Evolutionary conservation across 768 basidiomycete species (phyloP).

Genomic region (Tylopilus rubrobrunneus): DNA sequence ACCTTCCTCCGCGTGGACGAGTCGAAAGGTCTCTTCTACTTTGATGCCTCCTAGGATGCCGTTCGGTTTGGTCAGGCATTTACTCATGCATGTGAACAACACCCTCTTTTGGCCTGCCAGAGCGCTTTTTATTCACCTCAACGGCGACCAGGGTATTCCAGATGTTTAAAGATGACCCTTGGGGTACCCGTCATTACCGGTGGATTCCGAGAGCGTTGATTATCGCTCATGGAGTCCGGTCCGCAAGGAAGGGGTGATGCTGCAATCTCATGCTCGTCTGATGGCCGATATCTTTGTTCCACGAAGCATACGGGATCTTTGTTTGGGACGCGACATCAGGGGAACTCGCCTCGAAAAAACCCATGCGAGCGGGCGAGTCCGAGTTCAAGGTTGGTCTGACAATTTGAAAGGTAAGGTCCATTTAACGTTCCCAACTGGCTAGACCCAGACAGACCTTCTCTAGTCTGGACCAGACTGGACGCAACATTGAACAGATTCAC

Average conservation of each 20-base stretch:
- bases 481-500: too few species aligned
- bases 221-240: slow-evolving; percentile 29
- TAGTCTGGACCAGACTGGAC: not conserved
- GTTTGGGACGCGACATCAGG: slow-evolving; percentile 29
- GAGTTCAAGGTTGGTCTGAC: slow-evolving; percentile 14
- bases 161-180: slow-evolving; percentile 25
- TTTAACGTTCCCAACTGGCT: not conserved
- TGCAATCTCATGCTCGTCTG: slow-evolving; percentile 24
- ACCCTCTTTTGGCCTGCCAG: slow-evolving; percentile 31
- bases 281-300: slow-evolving; percentile 29
- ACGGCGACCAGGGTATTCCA: slow-evolving; percentile 23
- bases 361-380: slow-evolving; percentile 10
- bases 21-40: slow-evolving; percentile 92
- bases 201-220: slow-evolving; percentile 30
- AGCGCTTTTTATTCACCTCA: slow-evolving; percentile 30
- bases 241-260: slow-evolving; percentile 9
- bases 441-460: not conserved
- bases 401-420: too few species aligned
- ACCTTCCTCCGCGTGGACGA: slow-evolving; percentile 94
- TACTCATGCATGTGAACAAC: slow-evolving; percentile 29
- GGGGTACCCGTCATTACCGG: slow-evolving; percentile 22
- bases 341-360: slow-evolving; percentile 18
- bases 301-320: slow-evolving; percentile 16
- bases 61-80: slow-evolving; percentile 31
- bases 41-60: slow-evolving; percentile 75